Conservation (phyloP, 2,329 filamentous ascomycete genomes). For the Huntiella bhutanensis region DNA sequence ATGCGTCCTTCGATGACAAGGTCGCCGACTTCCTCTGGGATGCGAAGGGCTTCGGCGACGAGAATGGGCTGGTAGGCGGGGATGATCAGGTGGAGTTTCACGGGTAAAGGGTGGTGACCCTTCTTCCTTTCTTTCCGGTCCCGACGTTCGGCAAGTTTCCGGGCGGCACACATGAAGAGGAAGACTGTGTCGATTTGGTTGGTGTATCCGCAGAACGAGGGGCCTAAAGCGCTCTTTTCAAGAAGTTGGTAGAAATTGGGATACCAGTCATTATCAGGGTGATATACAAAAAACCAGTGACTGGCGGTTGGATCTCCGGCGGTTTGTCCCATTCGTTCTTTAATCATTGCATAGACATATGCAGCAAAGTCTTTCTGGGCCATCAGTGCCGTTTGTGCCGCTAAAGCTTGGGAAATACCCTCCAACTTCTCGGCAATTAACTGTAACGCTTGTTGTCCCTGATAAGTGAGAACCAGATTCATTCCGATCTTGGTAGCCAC, state of each 20-base stretch:
- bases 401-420: slow-evolving; percentile 18
- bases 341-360: slow-evolving; percentile 21
- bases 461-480: slow-evolving; percentile 20
- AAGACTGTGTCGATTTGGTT: slow-evolving; percentile 23
- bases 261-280: slow-evolving; percentile 25
- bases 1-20: slow-evolving; percentile 22
- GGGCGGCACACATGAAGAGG: slow-evolving; percentile 22
- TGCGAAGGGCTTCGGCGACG: slow-evolving; percentile 19
- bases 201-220: slow-evolving; percentile 22
- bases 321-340: slow-evolving; percentile 19
- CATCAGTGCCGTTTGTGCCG: slow-evolving; percentile 20
- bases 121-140: slow-evolving; percentile 14
- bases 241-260: slow-evolving; percentile 22
- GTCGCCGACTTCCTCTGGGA: slow-evolving; percentile 21
- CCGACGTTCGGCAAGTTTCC: slow-evolving; percentile 15
- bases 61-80: slow-evolving; percentile 23
- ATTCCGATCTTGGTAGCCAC: slow-evolving; percentile 18
- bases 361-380: slow-evolving; percentile 21
- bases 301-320: slow-evolving; percentile 16
- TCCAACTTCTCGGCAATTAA: slow-evolving; percentile 20
- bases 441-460: slow-evolving; percentile 19
- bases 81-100: slow-evolving; percentile 21
- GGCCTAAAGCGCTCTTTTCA: slow-evolving; percentile 18
- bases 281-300: slow-evolving; percentile 24
- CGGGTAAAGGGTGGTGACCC: slow-evolving; percentile 14